These are phyloP conservation scores for Plasmopara viticola DNA, from an alignment of 352 stramenopile species.

Conservation along the genomic window DNA sequence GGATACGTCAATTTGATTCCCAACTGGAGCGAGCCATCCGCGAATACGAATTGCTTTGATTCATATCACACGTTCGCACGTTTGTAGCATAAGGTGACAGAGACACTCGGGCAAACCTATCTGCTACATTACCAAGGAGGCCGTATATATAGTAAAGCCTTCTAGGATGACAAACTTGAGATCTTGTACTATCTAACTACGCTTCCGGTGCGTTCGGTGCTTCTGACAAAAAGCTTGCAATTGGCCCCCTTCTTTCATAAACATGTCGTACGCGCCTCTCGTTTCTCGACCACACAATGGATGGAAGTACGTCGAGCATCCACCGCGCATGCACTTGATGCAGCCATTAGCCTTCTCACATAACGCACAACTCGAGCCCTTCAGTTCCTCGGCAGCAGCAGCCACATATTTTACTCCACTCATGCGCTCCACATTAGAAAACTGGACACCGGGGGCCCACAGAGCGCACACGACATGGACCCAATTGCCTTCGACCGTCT, in stretches of 20 bases:
- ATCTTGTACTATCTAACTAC: slow-evolving; percentile 30
- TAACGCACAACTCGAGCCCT: slow-evolving; percentile 46
- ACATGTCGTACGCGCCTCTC: slow-evolving; percentile 81
- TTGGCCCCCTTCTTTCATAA: slow-evolving; percentile 84
- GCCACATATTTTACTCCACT: slow-evolving; percentile 69
- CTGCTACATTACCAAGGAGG: slow-evolving; percentile 31
- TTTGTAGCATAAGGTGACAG: background rate
- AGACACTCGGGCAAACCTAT: slow-evolving; percentile 17
- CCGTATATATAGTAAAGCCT: slow-evolving; percentile 24
- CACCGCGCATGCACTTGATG: slow-evolving; percentile 79
- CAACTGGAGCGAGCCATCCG: slow-evolving; percentile 66
- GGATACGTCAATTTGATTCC: slow-evolving; percentile 74
- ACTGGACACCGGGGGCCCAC: slow-evolving; percentile 81
- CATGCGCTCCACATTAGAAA: slow-evolving; percentile 81
- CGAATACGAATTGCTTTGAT: slow-evolving; percentile 63
- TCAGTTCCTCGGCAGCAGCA: slow-evolving; percentile 61
- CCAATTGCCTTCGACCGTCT: slow-evolving; percentile 73
- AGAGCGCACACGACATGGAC: slow-evolving; percentile 84
- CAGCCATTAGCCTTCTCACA: slow-evolving; percentile 66
- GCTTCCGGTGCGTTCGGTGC: slow-evolving; percentile 52
- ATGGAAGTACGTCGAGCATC: slow-evolving; percentile 71
- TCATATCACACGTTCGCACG: background rate
- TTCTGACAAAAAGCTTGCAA: slow-evolving; percentile 77
- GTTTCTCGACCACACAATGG: slow-evolving; percentile 79
- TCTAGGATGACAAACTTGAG: slow-evolving; percentile 21